phyloP scores from a whole-genome alignment of 2,329 filamentous ascomycete genomes.

The Xylariaceae sp. region DNA sequence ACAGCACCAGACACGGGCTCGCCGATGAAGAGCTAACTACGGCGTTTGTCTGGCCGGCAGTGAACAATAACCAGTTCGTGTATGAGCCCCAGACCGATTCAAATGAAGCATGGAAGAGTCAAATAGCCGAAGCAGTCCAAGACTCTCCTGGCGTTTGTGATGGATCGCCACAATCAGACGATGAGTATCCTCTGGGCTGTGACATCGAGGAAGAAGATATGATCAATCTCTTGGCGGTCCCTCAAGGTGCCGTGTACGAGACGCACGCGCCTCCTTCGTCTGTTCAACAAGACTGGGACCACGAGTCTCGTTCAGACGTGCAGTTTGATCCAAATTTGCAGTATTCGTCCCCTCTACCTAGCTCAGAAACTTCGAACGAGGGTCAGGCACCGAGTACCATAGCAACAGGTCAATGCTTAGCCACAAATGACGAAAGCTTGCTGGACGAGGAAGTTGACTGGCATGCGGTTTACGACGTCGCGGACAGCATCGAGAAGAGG shows the following conservation, averaged over 20 bases:
- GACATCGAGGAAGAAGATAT: slow-evolving; percentile 26
- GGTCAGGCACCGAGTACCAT: neutral
- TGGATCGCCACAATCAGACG: slow-evolving; percentile 3
- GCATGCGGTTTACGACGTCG: slow-evolving; percentile 29
- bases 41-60: neutral
- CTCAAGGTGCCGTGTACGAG: slow-evolving; percentile 13
- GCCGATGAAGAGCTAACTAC: neutral
- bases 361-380: neutral
- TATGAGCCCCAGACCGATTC: neutral
- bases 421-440: slow-evolving; percentile 22
- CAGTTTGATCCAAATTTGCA: slow-evolving; percentile 36
- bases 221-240: slow-evolving; percentile 13
- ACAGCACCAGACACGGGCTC: neutral
- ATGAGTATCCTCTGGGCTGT: slow-evolving; percentile 26
- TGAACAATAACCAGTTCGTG: neutral
- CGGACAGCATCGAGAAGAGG: slow-evolving; percentile 11
- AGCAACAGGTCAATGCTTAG: neutral
- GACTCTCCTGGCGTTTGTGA: neutral
- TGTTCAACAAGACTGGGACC: slow-evolving; percentile 30
- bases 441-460: slow-evolving; percentile 41
- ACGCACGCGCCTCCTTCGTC: slow-evolving; percentile 30
- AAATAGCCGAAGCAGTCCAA: neutral
- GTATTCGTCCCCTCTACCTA: slow-evolving; percentile 28
- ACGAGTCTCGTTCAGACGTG: slow-evolving; percentile 31
- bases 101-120: neutral